phyloP scores from a whole-genome alignment of 441 rosid species.

The Viola pubescens region DNA sequence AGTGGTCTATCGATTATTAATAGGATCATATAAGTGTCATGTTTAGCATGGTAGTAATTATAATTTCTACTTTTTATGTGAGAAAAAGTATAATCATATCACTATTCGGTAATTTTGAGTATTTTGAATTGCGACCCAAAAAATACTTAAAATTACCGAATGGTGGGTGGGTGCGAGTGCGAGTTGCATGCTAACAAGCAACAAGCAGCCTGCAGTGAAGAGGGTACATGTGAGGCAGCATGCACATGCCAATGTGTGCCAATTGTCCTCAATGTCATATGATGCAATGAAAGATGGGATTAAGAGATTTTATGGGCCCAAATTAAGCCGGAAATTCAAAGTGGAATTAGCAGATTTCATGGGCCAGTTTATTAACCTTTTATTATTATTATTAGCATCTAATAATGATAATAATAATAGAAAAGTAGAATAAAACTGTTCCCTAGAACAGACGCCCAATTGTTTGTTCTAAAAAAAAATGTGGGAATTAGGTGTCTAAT shows the following conservation, averaged over 20 bases:
- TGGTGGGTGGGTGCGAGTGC: conserved; percentile 4
- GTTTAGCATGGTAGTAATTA: no score
- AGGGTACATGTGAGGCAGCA: conserved; percentile 3
- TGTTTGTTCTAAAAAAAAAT: not conserved
- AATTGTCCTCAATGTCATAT: not conserved
- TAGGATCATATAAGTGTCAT: no score
- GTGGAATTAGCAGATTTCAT: conserved; percentile 16
- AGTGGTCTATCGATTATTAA: no score
- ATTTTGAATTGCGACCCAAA: not conserved
- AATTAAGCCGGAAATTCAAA: not conserved
- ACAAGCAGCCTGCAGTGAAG: conserved; percentile 15
- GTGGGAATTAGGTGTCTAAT: not conserved
- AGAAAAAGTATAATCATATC: not conserved
- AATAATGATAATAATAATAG: not conserved
- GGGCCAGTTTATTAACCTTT: conserved; percentile 10
- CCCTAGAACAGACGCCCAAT: conserved; percentile 6
- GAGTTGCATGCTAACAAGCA: not conserved
- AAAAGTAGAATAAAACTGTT: not conserved
- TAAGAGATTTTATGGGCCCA: conserved; percentile 19
- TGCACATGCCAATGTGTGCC: conserved; percentile 14
- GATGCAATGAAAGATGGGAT: conserved; percentile 10
- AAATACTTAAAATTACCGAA: not conserved
- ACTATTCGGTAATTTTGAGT: no score
- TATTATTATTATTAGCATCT: not conserved
- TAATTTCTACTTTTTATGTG: no score